Base-by-base conservation (phyloP, 2,329 filamentous ascomycete genomes). In the Neofusicoccum parvum region DNA sequence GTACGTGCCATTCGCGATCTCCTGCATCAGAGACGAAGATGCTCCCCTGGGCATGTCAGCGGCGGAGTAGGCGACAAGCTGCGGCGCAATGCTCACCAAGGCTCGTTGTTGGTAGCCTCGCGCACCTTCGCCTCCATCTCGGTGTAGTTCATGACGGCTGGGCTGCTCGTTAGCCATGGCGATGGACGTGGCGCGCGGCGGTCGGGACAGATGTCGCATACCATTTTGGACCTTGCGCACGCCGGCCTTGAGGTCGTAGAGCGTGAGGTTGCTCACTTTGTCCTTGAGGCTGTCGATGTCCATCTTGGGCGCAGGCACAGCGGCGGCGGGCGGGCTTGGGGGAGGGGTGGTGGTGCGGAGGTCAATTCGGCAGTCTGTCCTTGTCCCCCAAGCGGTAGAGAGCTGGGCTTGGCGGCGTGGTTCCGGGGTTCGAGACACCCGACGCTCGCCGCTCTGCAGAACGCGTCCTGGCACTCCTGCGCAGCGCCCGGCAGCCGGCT, bases 51-150 rank as follows among this genome's bases (percentile, higher is more conserved):
- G 37, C 6, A 23, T 41, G 66, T 75, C 63, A 75, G 69, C 60
- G 32, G 12, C 14, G 45, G 51, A 27, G 12, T 14, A 9, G 50
- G 14, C 11, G 34, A 15, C 23, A 37, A 36, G 32, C 90, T 90
- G 12, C 90, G 59, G 90, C 37, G n/a, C 88, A 70, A 64, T 71
- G 62, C 68, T 75, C 94, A 95, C 95, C 95, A 99, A 65, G 95
- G 95, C 79, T 99, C 95, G 79, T 98, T 98, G 81, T 99, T 99
- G 43, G 95, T 99, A 36, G 95, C 95, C 85, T 99, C 95, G 79
- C 95, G 91, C 69, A 84, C 85, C 81, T 89, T 89, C 66, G 86
- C 79, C 81, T 96, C 92, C 91, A 95, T 94, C 76, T 97, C 94
- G 48, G 94, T 97, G 79, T 94, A 97, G 81, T 97, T 97, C 94